Evolutionary conservation across 225 moss, liverwort and hornwort species (phyloP), one percentile per base, ranked within the genome.

Genomic region (Physcomitrellopsis africana): DNA sequence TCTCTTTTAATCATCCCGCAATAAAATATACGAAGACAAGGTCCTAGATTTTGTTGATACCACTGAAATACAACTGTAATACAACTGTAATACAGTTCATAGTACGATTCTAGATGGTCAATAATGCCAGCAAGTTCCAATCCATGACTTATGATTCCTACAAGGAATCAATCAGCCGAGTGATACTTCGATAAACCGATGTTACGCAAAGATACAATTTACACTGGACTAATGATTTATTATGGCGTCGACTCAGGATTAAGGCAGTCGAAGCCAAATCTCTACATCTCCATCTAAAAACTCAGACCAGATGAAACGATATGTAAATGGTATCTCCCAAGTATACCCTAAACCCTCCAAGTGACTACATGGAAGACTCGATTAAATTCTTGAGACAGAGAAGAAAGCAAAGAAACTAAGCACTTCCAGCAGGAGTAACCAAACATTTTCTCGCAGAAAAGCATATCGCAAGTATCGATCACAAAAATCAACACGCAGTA

Each of bases 401-500:
- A 60, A 59, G 12, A 48, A 44, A 17, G 29, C 45, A 51, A 22
- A 63, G 51, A 76, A 49, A 58, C 41, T 56, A 77, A 9, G 16
- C 47, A 6, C 22, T 41, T 67, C 61, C 67, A 29, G 11, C 20
- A 16, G 43, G 63, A 45, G 23, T 56, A 42, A 59, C 26, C 45
- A 59, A 74, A 19, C 52, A 51, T 66, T 60, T 9, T 27, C 10
- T 9, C 7, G 3, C 3, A 65, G 13, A 9, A 54, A 74, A 74
- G 48, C 65, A 29, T 69, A 51, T 66, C 55, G 42, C 58, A 56
- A 59, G 32, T 68, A 41, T 53, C 11, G 49, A 70, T 55, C 48
- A 78, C 41, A 32, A 23, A 68, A 68, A 72, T 15, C 61, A n/a
- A 70, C 44, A 60, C 18, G n/a, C 49, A 80, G 49, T 37, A 63